phyloP scores from a whole-genome alignment of 331 rosid genomes.

The Pyrus hybrid region DNA sequence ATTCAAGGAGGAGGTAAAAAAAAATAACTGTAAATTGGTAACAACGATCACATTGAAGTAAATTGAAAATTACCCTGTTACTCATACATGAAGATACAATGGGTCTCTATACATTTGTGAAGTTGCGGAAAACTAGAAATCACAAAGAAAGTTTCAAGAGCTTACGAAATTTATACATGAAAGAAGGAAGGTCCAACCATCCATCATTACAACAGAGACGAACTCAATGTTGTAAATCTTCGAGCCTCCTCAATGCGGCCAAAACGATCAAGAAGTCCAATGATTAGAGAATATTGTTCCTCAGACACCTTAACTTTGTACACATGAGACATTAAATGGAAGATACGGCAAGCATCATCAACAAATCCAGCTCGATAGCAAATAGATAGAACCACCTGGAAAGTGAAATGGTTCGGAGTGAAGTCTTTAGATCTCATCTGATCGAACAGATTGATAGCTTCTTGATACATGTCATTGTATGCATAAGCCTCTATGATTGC shows the following conservation, averaged over 20 bases:
- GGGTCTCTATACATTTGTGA: neutral
- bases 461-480: constrained; percentile 29
- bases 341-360: constrained; percentile 51
- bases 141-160: neutral
- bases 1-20: neutral
- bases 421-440: constrained; percentile 36
- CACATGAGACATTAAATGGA: constrained; percentile 40
- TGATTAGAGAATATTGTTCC: constrained; percentile 41
- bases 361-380: constrained; percentile 63
- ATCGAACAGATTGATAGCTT: constrained; percentile 51
- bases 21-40: neutral
- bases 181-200: neutral
- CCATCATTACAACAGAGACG: constrained; percentile 20
- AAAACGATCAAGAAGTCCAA: constrained; percentile 45
- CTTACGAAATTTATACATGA: neutral
- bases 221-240: constrained; percentile 38
- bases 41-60: neutral
- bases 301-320: constrained; percentile 46
- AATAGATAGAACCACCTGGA: constrained; percentile 48
- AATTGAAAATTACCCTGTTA: neutral
- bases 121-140: neutral
- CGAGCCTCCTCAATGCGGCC: constrained; percentile 53
- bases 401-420: constrained; percentile 61
- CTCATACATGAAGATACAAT: neutral
- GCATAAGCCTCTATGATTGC: constrained; percentile 67